These are phyloP conservation scores for Scopulariopsis brevicaulis DNA, from an alignment of 2,329 filamentous ascomycete species.

Conservation along the genomic window DNA sequence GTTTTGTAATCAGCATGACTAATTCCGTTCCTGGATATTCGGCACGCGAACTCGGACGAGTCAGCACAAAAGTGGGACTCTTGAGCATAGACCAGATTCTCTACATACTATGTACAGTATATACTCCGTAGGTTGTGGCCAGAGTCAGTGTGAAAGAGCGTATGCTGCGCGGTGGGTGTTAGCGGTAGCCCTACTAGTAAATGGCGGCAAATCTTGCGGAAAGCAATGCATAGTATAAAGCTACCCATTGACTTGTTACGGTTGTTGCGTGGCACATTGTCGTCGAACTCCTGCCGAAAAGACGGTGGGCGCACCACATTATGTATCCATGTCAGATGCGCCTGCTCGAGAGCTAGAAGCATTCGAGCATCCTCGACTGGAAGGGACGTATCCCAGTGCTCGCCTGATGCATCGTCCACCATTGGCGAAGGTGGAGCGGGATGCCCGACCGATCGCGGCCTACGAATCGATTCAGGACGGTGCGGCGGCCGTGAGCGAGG, in stretches of 20 bases:
- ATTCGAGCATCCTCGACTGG: not conserved
- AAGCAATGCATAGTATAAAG: not conserved
- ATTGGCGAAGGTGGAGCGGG: not conserved
- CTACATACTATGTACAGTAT: not conserved
- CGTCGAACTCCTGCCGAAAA: constrained; percentile 1
- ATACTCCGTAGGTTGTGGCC: not conserved
- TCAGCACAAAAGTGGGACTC: not conserved
- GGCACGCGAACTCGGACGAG: not conserved
- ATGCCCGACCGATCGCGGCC: not conserved
- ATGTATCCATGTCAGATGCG: not conserved
- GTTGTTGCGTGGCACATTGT: not conserved
- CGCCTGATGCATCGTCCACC: not conserved
- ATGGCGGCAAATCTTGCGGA: not conserved
- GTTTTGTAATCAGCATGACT: not conserved
- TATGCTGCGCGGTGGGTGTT: not conserved
- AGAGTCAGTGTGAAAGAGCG: not conserved
- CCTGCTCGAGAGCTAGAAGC: not conserved
- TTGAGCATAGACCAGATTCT: not conserved
- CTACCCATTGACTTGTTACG: not conserved
- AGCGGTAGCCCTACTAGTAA: not conserved
- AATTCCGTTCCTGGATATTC: not conserved
- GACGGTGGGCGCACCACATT: not conserved
- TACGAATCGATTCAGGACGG: not conserved
- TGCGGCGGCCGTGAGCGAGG: not conserved
- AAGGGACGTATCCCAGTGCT: not conserved